Base-by-base conservation (phyloP, 805 yeast genomes). In the Candida pseudoglaebosa region DNA sequence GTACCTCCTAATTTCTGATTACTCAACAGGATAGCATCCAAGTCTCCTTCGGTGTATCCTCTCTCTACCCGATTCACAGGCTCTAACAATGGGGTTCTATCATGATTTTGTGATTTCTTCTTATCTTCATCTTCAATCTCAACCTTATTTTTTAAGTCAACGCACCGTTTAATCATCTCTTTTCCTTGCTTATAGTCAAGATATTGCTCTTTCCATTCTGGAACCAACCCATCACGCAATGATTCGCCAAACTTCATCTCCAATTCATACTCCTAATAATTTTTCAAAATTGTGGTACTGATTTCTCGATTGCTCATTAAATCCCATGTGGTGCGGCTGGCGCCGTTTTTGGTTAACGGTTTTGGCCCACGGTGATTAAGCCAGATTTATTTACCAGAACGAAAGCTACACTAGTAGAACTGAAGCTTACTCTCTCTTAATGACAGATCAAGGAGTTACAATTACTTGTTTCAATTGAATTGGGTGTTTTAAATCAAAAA, bases 171-270 rank as follows among this genome's bases (percentile, higher is more conserved):
- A 39, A 79, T 72, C 29, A 69, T 54, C 53, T 75, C 73, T 53
- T 79, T 79, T 30, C 84, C 84, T 8, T 50, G 55, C 48, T 80
- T 79, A 55, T 83, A 83, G 52, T 86, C 84, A 24, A 90, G 70
- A 54, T 90, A 90, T 52, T 81, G 80, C 38, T 78, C 82, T 52
- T 78, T 80, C 97, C 97, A 90, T 52, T 84, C 95, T 4, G 96
- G 95, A 40, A 84, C 84, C 26, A 79, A 70, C 40, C 82, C 82
- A 36, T 81, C 82, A 46, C 72, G 75, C 41, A 82, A 64, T 17
- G 84, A 77, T 45, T 78, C 82, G 9, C 81, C 82, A 54, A 82
- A 82, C 62, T 82, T 82, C 90, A 82, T 82, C 31, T 13, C 31
- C 31, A 28, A n/a, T 13, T 13, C 15, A 9, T 28, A 7, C 31